Conservation (phyloP, 1,284 basidiomycete genomes). For the Tranzscheliella williamsii region DNA sequence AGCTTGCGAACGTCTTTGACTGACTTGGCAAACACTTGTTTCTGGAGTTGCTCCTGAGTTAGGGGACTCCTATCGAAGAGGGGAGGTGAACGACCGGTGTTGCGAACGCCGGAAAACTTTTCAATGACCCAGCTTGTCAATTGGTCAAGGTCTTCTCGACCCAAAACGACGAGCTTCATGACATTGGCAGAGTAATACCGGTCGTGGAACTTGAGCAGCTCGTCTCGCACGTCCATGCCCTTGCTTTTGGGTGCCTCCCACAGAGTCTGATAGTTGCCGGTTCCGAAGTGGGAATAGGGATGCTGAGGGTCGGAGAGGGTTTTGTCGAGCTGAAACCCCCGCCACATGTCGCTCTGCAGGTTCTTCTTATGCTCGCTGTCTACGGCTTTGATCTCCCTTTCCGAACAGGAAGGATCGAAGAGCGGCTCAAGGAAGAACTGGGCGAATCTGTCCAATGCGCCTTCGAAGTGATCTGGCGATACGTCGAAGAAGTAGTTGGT, state of each 20-base stretch:
- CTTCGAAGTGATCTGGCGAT: constrained; percentile 78
- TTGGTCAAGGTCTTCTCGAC: constrained; percentile 83
- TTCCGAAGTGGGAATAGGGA: constrained; percentile 90
- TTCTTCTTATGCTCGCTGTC: constrained; percentile 99
- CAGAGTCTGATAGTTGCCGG: constrained; percentile 83
- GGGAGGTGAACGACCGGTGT: constrained; percentile 69
- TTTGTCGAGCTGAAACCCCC: constrained; percentile 96
- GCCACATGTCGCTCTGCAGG: constrained; percentile 89
- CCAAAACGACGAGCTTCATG: constrained; percentile 88
- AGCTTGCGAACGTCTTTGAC: constrained; percentile 86
- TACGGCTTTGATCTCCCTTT: constrained; percentile 93
- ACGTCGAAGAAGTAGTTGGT: constrained; percentile 94
- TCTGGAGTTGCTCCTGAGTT: constrained; percentile 65
- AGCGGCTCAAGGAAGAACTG: constrained; percentile 93
- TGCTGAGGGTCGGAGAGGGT: constrained; percentile 76
- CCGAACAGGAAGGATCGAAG: constrained; percentile 86
- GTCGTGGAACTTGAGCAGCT: constrained; percentile 93
- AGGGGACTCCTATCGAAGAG: constrained; percentile 76
- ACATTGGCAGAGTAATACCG: constrained; percentile 89
- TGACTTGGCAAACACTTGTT: constrained; percentile 82
- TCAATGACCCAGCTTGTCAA: constrained; percentile 72
- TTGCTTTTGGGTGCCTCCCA: constrained; percentile 67
- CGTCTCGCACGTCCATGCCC: constrained; percentile 83
- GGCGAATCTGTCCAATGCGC: constrained; percentile 86
- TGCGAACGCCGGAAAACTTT: constrained; percentile 77